phyloP scores from a whole-genome alignment of 2,329 filamentous ascomycete species.

The Ophiostoma ulmi region DNA sequence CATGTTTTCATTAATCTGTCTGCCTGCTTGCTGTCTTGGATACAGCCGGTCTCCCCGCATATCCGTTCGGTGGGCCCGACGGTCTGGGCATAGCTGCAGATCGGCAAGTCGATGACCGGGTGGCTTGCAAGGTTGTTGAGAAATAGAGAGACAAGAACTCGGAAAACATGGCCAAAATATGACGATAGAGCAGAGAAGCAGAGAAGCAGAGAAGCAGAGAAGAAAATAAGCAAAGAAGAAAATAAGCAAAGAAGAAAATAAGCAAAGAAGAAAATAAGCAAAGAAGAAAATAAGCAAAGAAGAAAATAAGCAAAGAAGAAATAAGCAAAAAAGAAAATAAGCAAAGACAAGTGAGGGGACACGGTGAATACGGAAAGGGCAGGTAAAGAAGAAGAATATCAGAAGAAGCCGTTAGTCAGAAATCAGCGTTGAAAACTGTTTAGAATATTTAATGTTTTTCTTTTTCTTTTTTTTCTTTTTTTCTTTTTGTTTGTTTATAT shows the following conservation, averaged over 20 bases:
- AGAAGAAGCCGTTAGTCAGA: background rate
- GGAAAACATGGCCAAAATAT: too few relatives aligned
- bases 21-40: background rate
- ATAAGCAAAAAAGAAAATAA: too few relatives aligned
- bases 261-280: background rate
- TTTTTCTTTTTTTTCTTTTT: background rate
- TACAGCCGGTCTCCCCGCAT: constrained; percentile 3
- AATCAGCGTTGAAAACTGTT: background rate
- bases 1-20: background rate
- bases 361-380: background rate
- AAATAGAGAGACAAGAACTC: too few relatives aligned
- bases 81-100: constrained; percentile 4
- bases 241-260: background rate
- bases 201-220: too few relatives aligned
- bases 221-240: background rate
- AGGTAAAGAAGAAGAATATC: background rate
- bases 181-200: background rate
- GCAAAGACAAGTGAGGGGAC: background rate
- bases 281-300: background rate
- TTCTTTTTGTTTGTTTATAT: too few relatives aligned
- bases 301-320: background rate
- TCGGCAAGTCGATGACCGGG: background rate
- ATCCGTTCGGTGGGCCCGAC: constrained; percentile 1
- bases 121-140: background rate
- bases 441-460: background rate